phyloP scores from a whole-genome alignment of 2,329 filamentous ascomycete species.

The Cytospora mali region DNA sequence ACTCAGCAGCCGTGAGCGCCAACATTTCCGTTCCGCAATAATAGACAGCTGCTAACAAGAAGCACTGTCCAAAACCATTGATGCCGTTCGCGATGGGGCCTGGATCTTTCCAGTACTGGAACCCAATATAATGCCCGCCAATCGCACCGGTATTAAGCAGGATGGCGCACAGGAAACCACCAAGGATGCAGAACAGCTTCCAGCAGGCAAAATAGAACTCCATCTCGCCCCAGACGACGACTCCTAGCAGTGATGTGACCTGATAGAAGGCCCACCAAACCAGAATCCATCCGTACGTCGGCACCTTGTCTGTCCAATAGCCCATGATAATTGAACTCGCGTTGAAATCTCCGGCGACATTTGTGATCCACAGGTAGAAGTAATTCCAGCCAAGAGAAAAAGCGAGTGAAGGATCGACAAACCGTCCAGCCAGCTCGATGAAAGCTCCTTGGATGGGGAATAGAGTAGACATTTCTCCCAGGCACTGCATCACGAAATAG shows the following conservation, averaged over 20 bases:
- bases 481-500: constrained; percentile 50
- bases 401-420: constrained; percentile 51
- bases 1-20: constrained; percentile 41
- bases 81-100: constrained; percentile 40
- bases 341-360: constrained; percentile 47
- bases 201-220: constrained; percentile 38
- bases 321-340: constrained; percentile 47
- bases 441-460: constrained; percentile 57
- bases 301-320: constrained; percentile 47
- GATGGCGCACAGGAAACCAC: constrained; percentile 39
- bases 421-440: constrained; percentile 52
- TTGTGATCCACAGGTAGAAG: constrained; percentile 51
- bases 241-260: constrained; percentile 40
- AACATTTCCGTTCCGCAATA: constrained; percentile 43
- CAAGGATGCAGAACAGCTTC: constrained; percentile 40
- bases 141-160: constrained; percentile 41
- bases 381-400: constrained; percentile 54
- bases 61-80: constrained; percentile 40
- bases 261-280: constrained; percentile 50
- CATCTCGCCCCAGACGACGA: constrained; percentile 38
- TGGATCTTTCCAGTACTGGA: constrained; percentile 39
- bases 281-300: constrained; percentile 49
- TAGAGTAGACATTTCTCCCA: constrained; percentile 59
- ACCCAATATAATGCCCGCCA: constrained; percentile 40
- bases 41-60: constrained; percentile 41